Conservation (phyloP, 169 alveolate species). For the Plasmodium fragile region DNA sequence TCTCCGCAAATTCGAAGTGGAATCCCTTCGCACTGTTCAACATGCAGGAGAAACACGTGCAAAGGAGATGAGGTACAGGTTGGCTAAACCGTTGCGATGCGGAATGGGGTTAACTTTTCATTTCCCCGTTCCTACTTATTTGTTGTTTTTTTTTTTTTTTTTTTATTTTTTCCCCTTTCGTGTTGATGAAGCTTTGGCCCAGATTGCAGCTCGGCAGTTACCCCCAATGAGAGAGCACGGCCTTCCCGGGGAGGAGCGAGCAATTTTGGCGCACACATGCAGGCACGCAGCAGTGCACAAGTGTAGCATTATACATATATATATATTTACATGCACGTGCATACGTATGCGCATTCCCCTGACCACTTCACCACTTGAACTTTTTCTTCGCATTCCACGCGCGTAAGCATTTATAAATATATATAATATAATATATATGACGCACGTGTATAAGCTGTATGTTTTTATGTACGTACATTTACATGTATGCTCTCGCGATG, state of each 20-base stretch:
- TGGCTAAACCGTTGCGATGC: not conserved
- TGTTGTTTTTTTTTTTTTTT: not conserved
- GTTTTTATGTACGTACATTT: not conserved
- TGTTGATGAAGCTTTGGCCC: not conserved
- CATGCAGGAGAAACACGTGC: not conserved
- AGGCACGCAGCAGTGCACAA: not conserved
- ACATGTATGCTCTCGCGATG: slow-evolving; percentile 3
- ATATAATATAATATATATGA: not conserved
- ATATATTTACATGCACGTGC: not conserved
- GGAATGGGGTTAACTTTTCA: not conserved
- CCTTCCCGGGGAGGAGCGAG: not conserved
- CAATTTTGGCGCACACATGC: not conserved
- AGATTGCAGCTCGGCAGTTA: not conserved
- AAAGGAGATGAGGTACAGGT: not conserved
- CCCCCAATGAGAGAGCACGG: not conserved
- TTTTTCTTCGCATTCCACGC: not conserved
- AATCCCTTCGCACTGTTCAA: not conserved
- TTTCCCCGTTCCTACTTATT: not conserved
- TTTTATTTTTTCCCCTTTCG: not conserved
- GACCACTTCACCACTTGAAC: not conserved
- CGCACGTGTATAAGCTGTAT: not conserved
- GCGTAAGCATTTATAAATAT: not conserved
- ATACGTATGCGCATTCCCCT: not conserved
- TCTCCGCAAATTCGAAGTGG: not conserved
- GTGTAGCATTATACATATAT: not conserved